These are phyloP conservation scores for Trichoderma guizhouense DNA, from an alignment of 2,329 filamentous ascomycete species.

Conservation along the genomic window DNA sequence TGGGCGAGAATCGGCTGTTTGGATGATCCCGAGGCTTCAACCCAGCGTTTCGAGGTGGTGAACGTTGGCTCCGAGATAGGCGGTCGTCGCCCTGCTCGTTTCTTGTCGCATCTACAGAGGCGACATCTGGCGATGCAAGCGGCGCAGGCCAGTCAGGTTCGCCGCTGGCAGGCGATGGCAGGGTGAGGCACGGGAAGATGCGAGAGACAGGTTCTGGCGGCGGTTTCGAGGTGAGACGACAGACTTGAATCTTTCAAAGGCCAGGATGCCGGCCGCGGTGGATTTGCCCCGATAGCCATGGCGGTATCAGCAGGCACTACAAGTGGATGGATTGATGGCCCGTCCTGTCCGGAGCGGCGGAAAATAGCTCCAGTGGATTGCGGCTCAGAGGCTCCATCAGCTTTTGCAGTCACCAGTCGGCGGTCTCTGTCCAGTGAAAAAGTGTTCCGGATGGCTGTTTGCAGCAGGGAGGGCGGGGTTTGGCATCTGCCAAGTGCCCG, in stretches of 20 bases:
- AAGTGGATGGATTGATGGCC: constrained; percentile 8
- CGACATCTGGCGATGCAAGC: constrained; percentile 6
- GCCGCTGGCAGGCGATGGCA: background rate
- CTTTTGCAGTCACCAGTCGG: background rate
- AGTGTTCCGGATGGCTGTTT: background rate
- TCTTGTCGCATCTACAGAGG: background rate
- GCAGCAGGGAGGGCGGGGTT: background rate
- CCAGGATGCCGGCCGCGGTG: constrained; percentile 4
- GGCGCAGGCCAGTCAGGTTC: background rate
- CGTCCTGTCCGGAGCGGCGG: constrained; percentile 7
- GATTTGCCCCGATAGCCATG: constrained; percentile 6
- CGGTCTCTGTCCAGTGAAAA: background rate
- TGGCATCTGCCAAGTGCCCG: background rate
- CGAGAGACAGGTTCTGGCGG: background rate
- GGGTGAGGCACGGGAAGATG: background rate
- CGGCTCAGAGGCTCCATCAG: constrained; percentile 8
- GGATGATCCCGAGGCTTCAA: background rate
- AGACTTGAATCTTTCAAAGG: background rate
- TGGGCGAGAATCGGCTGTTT: background rate
- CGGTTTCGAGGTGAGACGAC: background rate
- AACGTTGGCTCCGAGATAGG: background rate
- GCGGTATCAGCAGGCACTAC: background rate
- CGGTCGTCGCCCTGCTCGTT: constrained; percentile 11
- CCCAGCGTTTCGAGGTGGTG: background rate
- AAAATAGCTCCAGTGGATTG: constrained; percentile 6